Percentiles rank a stretch among this genome's conserved stretches.
phyloP scores from a whole-genome alignment of 192 early-diverging fungal genomes.

The Backusella australiensis region DNA sequence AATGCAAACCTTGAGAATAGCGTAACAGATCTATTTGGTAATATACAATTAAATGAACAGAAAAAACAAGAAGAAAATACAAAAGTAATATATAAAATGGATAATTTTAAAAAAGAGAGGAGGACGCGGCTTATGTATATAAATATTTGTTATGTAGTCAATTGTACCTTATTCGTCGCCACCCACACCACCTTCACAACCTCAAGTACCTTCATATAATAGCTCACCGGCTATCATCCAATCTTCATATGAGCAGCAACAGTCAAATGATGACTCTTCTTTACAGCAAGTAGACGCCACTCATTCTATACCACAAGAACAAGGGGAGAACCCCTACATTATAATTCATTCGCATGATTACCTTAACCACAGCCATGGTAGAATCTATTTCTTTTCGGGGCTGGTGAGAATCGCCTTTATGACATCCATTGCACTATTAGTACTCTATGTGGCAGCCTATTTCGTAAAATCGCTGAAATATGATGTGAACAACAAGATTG shows the following conservation, averaged over 20 bases:
- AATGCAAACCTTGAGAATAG: background rate
- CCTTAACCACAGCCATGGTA: background rate
- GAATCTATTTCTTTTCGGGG: background rate
- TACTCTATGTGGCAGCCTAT: slow-evolving; percentile 6
- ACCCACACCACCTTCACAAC: background rate
- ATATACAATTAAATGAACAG: background rate
- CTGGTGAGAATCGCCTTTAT: background rate
- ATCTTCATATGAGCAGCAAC: background rate
- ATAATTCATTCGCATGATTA: background rate
- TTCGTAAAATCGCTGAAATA: background rate
- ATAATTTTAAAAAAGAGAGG: background rate
- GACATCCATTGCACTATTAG: background rate
- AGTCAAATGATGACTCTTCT: background rate
- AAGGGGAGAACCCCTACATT: background rate
- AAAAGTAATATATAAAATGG: background rate
- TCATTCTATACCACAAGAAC: background rate
- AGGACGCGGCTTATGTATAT: background rate
- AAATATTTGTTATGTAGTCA: background rate
- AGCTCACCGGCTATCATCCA: background rate
- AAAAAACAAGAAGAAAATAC: background rate
- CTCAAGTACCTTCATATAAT: background rate
- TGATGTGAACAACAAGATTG: slow-evolving; percentile 16
- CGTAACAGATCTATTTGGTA: slow-evolving; percentile 3
- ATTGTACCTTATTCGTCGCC: background rate
- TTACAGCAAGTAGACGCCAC: background rate